Evolutionary conservation across 1,139 yeast genomes (phyloP).

Genomic region (Casaregolazyma lundiana): DNA sequence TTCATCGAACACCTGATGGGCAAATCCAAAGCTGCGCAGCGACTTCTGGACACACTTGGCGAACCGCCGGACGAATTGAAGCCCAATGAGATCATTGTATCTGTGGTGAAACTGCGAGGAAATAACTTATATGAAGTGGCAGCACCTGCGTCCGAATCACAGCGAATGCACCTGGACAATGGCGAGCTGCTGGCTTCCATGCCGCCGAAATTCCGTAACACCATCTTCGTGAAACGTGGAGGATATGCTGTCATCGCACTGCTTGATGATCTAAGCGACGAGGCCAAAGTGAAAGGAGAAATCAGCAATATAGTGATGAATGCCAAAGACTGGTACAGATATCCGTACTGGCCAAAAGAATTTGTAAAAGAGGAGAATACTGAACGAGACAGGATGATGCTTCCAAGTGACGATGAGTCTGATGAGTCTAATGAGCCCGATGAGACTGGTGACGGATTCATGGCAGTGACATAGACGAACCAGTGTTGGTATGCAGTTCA

Average conservation of each 20-base stretch:
- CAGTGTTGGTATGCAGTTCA: neutral
- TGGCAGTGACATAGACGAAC: too few relatives aligned
- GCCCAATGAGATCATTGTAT: conserved; percentile 30
- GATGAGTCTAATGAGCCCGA: conserved; percentile 18
- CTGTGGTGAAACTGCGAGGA: conserved; percentile 32
- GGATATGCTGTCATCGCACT: conserved; percentile 34
- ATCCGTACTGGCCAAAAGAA: conserved; percentile 36
- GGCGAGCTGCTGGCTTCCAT: conserved; percentile 28
- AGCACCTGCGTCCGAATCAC: conserved; percentile 20
- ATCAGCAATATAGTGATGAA: conserved; percentile 34
- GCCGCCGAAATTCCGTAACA: conserved; percentile 37
- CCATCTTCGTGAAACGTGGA: conserved; percentile 36
- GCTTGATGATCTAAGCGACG: conserved; percentile 19
- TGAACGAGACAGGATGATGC: conserved; percentile 23
- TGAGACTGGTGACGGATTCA: conserved; percentile 2
- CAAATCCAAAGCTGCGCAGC: conserved; percentile 24
- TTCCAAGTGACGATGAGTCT: conserved; percentile 25
- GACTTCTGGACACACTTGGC: conserved; percentile 26
- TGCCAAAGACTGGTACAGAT: conserved; percentile 34
- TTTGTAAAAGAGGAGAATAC: conserved; percentile 24
- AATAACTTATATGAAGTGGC: conserved; percentile 31
- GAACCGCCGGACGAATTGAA: conserved; percentile 30
- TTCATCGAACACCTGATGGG: conserved; percentile 18
- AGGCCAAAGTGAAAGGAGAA: conserved; percentile 31
- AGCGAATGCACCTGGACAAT: neutral